Evolutionary conservation across 371 early-diverging fungal species (phyloP).

Genomic region (Synchytrium microbalum): DNA sequence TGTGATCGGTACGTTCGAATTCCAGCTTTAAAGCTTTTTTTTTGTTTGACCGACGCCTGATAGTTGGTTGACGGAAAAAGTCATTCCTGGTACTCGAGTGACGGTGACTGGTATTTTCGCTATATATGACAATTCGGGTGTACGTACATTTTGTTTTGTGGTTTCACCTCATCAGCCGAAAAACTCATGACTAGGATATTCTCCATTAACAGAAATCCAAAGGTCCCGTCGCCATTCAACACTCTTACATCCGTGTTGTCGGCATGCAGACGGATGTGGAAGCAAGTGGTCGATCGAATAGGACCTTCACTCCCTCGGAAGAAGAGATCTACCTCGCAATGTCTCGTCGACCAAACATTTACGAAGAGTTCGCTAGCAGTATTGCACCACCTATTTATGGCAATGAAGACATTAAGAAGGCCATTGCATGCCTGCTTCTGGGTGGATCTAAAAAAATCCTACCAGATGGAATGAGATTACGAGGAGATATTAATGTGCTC

Average conservation of each 20-base stretch:
- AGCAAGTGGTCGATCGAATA: conserved; percentile 50
- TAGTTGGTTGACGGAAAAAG: conserved; percentile 75
- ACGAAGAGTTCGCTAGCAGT: conserved; percentile 79
- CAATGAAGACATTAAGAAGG: conserved; percentile 94
- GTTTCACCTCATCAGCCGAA: too few species aligned
- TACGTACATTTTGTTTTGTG: conserved; percentile 7
- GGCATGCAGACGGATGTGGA: conserved; percentile 83
- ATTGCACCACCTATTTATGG: conserved; percentile 98
- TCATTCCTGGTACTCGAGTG: conserved; percentile 92
- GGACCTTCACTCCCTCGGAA: conserved; percentile 83
- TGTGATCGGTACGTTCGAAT: conserved; percentile 60
- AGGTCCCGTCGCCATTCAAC: conserved; percentile 80
- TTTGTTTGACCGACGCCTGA: neutral
- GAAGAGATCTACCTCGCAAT: conserved; percentile 83
- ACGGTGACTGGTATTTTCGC: conserved; percentile 95
- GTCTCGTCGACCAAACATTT: conserved; percentile 80
- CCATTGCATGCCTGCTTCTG: conserved; percentile 94
- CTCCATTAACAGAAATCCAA: conserved; percentile 32
- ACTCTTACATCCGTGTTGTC: conserved; percentile 87
- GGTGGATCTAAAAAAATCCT: conserved; percentile 95
- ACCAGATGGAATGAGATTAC: conserved; percentile 92
- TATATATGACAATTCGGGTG: conserved; percentile 59
- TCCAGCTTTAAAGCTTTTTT: neutral
- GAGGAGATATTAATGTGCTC: conserved; percentile 99
- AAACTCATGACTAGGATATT: too few species aligned